These are phyloP conservation scores for Lactarius sanguifluus DNA, from an alignment of 768 basidiomycete species.

Conservation along the genomic window DNA sequence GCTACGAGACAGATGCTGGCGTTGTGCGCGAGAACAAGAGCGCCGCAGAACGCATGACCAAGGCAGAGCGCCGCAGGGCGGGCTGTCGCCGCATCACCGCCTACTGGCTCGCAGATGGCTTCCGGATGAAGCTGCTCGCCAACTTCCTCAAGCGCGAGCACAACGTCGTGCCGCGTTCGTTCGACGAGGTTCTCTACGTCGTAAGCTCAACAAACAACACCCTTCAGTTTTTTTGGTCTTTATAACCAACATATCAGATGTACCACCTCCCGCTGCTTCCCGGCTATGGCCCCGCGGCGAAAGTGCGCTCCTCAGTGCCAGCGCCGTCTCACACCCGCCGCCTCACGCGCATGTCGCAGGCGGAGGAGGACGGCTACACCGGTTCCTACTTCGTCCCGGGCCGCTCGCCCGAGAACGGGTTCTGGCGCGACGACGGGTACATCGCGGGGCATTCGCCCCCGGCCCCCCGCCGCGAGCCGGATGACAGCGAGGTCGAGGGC, in stretches of 20 bases:
- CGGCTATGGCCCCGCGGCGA: slow-evolving; percentile 83
- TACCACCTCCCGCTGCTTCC: slow-evolving; percentile 90
- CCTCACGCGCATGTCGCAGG: slow-evolving; percentile 72
- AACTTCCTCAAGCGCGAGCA: slow-evolving; percentile 92
- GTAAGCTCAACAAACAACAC: slow-evolving; percentile 41
- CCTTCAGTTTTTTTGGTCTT: neutral
- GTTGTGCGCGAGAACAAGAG: slow-evolving; percentile 60
- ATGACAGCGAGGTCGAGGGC: slow-evolving; percentile 19
- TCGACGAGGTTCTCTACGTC: slow-evolving; percentile 91
- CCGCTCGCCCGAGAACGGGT: slow-evolving; percentile 29
- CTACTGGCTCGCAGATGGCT: slow-evolving; percentile 83
- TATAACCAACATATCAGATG: slow-evolving; percentile 53
- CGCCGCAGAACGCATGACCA: slow-evolving; percentile 85
- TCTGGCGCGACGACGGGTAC: slow-evolving; percentile 53
- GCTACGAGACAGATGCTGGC: slow-evolving; percentile 63
- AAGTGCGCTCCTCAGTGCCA: slow-evolving; percentile 81
- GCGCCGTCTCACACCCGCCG: slow-evolving; percentile 50
- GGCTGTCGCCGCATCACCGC: slow-evolving; percentile 84
- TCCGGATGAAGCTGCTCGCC: slow-evolving; percentile 80
- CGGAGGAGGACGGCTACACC: slow-evolving; percentile 88
- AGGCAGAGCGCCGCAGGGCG: slow-evolving; percentile 76
- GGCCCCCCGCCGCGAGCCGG: slow-evolving; percentile 14
- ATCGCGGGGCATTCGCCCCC: slow-evolving; percentile 41
- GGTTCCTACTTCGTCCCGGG: slow-evolving; percentile 70
- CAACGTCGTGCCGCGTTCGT: slow-evolving; percentile 81